Conservation (phyloP, 2,329 filamentous ascomycete genomes). For the Aspergillus sp. region DNA sequence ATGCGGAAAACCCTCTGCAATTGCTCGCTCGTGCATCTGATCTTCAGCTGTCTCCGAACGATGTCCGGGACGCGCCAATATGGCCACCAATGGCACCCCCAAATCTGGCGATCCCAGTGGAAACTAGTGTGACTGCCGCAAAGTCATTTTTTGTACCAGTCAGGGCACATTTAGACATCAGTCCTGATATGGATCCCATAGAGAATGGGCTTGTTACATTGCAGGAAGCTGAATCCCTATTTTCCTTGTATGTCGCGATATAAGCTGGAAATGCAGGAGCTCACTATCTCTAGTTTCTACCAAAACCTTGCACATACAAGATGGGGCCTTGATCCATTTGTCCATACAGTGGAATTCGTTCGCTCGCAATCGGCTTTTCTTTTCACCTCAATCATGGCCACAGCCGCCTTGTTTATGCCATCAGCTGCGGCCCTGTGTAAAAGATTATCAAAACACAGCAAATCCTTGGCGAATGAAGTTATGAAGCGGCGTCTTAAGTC, state of each 20-base stretch:
- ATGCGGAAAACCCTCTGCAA: slow-evolving; percentile 76
- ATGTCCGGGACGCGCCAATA: slow-evolving; percentile 28
- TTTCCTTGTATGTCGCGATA: slow-evolving; percentile 61
- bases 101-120: slow-evolving; percentile 45
- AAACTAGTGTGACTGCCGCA: slow-evolving; percentile 37
- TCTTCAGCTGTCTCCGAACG: slow-evolving; percentile 58
- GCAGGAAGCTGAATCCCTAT: slow-evolving; percentile 67
- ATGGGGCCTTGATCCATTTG: slow-evolving; percentile 71
- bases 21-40: slow-evolving; percentile 74
- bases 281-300: slow-evolving; percentile 60
- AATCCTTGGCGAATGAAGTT: slow-evolving; percentile 65
- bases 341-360: slow-evolving; percentile 70
- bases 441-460: slow-evolving; percentile 67
- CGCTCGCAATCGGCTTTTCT: slow-evolving; percentile 71
- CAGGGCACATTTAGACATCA: slow-evolving; percentile 66
- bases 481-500: slow-evolving; percentile 67
- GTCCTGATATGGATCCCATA: slow-evolving; percentile 69
- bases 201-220: slow-evolving; percentile 70
- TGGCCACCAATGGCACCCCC: slow-evolving; percentile 33
- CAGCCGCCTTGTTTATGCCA: slow-evolving; percentile 69
- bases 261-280: neutral
- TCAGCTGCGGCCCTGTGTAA: slow-evolving; percentile 67
- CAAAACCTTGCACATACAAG: slow-evolving; percentile 72
- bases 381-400: slow-evolving; percentile 72
- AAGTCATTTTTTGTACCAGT: slow-evolving; percentile 70